Evolutionary conservation across 352 stramenopile species (phyloP), one percentile per base, ranked within the genome.

Genomic region (Phytopythium litorale): DNA sequence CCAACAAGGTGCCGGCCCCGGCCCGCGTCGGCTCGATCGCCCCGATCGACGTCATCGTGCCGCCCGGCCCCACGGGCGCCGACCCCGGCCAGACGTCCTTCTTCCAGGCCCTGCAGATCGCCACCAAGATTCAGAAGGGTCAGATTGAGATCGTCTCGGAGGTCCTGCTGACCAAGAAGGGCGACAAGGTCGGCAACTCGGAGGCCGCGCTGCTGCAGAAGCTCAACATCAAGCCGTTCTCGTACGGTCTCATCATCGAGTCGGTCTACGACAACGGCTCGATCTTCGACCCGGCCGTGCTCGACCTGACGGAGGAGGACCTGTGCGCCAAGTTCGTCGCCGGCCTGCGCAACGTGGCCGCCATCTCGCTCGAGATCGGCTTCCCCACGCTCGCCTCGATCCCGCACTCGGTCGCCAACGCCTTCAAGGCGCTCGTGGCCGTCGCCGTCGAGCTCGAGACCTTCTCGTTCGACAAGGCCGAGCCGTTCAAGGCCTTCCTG

Each of bases 141-240:
- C 97, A 99, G 81, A 99, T 99, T 96, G 98, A 99, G 79, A 99
- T 99, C 81, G 96, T 97, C 48, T 91, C 90, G 58, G 92, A 98
- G 70, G 96, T 99, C 60, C 72, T 98, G 49, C 80, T 99, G 35
- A 98, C 98, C 66, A 84, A 85, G 60, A 92, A 91, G 72, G 97
- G 97, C 62, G 93, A 99, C 30, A 98, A 98, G 82, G 98, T 99
- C 57, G 96, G 91, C 49, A 98, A 98, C 76, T 99, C 97, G n/a
- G 94, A 99, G 73, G 97, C 98, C 70, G 96, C 92, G 60, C 85
- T 99, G 51, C 87, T 99, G 63, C 93, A 99, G 79, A 99, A 99
- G 89, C 88, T 99, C 38, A 92, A 96, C 81, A 99, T 99, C 85
- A 91, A 96, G 69, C 98, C 98, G 46, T 99, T 99, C 88, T 98